Evolutionary conservation across 176 grass and related monocot genomes (phyloP).

Genomic region (Dendrocalamus sinicus): DNA sequence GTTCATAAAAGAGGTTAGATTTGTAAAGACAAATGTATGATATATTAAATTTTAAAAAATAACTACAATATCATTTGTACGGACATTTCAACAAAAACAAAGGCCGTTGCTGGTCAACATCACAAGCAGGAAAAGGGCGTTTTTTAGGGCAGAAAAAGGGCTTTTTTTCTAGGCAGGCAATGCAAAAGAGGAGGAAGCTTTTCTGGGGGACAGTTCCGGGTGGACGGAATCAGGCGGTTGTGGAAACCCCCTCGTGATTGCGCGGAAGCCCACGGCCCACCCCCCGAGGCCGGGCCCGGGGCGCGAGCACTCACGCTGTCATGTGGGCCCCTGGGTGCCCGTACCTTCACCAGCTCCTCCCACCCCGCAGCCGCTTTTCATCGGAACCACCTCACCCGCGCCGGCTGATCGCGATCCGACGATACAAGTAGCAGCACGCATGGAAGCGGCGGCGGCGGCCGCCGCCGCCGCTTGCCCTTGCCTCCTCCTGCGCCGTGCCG

Average conservation of each 20-base stretch:
- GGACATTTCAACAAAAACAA: background rate
- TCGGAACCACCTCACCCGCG: background rate
- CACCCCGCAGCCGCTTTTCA: background rate
- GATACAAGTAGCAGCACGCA: fast-evolving
- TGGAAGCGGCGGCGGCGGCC: too few relatives aligned
- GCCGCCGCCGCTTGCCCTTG: too few relatives aligned
- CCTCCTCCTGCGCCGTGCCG: too few relatives aligned
- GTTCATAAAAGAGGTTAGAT: too few relatives aligned
- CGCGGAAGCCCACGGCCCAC: slow-evolving; percentile 37
- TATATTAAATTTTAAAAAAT: too few relatives aligned
- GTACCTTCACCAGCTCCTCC: background rate
- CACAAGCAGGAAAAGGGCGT: background rate
- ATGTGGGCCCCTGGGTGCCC: background rate
- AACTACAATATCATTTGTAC: too few relatives aligned
- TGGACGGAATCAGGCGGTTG: slow-evolving; percentile 29
- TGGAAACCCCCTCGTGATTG: background rate
- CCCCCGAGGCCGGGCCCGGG: slow-evolving; percentile 1
- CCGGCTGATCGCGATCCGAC: background rate
- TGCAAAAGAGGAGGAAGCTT: background rate
- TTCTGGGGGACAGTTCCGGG: slow-evolving; percentile 4
- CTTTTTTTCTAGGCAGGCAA: background rate
- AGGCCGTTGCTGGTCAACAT: slow-evolving; percentile 17
- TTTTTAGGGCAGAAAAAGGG: background rate
- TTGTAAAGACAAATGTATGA: too few relatives aligned
- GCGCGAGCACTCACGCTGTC: background rate